These are phyloP conservation scores for Polytrichum commune DNA, from an alignment of 225 moss, liverwort and hornwort species.

Conservation along the genomic window DNA sequence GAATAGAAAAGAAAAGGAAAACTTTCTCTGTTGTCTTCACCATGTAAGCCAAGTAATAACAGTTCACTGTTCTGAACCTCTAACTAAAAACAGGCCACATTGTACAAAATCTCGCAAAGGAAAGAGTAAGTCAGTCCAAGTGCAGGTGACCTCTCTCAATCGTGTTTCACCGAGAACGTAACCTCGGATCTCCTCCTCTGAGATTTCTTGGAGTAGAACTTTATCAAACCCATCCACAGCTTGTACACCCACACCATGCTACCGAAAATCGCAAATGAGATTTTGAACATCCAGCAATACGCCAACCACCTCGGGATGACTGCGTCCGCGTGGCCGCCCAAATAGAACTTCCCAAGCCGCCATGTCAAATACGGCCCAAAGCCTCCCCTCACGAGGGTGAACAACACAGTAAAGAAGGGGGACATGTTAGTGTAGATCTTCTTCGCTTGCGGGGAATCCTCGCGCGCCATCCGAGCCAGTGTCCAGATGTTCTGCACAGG, in stretches of 20 bases:
- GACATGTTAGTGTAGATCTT: slow-evolving; percentile 70
- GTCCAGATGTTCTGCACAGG: slow-evolving; percentile 97
- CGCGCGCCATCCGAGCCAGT: slow-evolving; percentile 70
- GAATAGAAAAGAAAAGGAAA: too few species aligned
- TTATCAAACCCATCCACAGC: slow-evolving; percentile 85
- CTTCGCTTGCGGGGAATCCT: slow-evolving; percentile 67
- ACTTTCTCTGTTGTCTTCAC: background rate
- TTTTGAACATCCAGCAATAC: slow-evolving; percentile 92
- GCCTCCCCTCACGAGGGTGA: slow-evolving; percentile 78
- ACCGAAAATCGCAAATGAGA: slow-evolving; percentile 81
- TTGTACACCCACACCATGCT: slow-evolving; percentile 98
- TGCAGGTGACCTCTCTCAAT: slow-evolving; percentile 28
- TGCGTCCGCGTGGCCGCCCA: slow-evolving; percentile 73
- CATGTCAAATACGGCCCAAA: slow-evolving; percentile 87
- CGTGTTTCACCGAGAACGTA: slow-evolving; percentile 25
- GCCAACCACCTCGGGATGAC: slow-evolving; percentile 94
- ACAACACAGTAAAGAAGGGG: slow-evolving; percentile 87
- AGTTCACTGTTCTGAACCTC: background rate
- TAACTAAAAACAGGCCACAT: background rate
- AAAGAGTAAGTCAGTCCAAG: background rate
- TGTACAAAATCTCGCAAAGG: background rate
- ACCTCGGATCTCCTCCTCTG: slow-evolving; percentile 40
- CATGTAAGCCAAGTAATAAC: background rate
- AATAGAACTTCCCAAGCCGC: slow-evolving; percentile 67
- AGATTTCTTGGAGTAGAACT: slow-evolving; percentile 61